Base-by-base conservation (phyloP, 2,329 filamentous ascomycete species). In the Magnaporthiopsis poae region DNA sequence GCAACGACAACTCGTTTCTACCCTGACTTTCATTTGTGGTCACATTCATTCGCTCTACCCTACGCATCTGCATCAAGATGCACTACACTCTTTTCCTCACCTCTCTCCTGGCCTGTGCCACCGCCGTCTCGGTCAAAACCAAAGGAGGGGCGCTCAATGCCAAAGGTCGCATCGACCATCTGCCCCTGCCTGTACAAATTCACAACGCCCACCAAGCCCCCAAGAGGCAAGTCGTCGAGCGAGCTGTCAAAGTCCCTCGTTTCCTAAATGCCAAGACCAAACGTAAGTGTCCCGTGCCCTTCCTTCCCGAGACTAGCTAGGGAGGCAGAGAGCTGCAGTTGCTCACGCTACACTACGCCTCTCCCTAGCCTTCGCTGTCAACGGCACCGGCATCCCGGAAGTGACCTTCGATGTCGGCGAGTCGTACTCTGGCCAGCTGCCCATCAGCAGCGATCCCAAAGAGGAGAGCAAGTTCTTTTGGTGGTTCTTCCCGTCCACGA, bases 381-480 rank as follows among this genome's bases (percentile, higher is more conserved):
- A 90, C 70, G 85, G 88, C 13, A 80, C 79, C 2, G 78, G 76
- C 0, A 81, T 91, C 60, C 89, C 89, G 0, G 86, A 89, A 12
- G 85, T 91, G 0, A 72, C 81, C 13, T 91, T 89, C 68, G 87
- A 91, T 68, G 78, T 90, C 46, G 82, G 83, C 66, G 85, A 88
- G 75, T 86, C 83, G 0, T 88, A 87, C 70, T 83, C 86, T 31
- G 86, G 86, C n/a, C 73, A 85, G 52, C 73, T 88, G 31, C 85
- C 86, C 2, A 85, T 88, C 62, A 81, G 80, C 5, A 75, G 78
- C 60, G 72, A 77, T 29, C 73, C 76, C 0, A 74, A 82, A 59
- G 84, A 67, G 29, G 65, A 66, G n/a, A 69, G 80, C 46, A 74
- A 87, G 69, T 73, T 88, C 0, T 88, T 81, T 74, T 88, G 88